These are phyloP conservation scores for Mycena kentingensis DNA, from an alignment of 768 basidiomycete genomes.

Conservation along the genomic window DNA sequence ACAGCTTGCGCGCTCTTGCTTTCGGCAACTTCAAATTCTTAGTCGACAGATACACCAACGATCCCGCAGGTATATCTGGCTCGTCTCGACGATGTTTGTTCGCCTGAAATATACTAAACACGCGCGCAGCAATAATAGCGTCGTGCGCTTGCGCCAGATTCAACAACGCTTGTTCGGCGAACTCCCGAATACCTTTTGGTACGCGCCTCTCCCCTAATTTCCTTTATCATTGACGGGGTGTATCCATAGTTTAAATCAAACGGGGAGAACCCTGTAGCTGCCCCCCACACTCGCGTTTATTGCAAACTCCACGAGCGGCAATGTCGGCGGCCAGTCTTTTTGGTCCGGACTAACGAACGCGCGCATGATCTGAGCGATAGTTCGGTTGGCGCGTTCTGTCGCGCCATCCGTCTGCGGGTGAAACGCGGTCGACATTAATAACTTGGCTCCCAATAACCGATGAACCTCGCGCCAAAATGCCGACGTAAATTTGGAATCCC, in stretches of 20 bases:
- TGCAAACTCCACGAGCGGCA: not conserved
- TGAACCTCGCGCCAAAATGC: not conserved
- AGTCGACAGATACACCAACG: conserved; percentile 38
- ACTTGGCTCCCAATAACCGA: not conserved
- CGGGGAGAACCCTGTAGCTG: conserved; percentile 36
- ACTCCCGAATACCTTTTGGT: conserved; percentile 28
- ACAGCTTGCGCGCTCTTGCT: conserved; percentile 34
- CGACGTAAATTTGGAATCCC: conserved; percentile 1
- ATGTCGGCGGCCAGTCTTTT: not conserved
- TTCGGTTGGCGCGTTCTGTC: conserved; percentile 12
- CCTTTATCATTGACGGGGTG: conserved; percentile 26
- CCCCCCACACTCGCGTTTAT: conserved; percentile 1
- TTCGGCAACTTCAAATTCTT: conserved; percentile 37
- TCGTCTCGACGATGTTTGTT: conserved; percentile 23
- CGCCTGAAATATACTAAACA: no score
- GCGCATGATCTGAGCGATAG: conserved; percentile 16
- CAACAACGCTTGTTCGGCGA: conserved; percentile 23
- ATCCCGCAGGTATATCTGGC: conserved; percentile 20
- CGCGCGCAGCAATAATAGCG: conserved; percentile 34
- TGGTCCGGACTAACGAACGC: conserved; percentile 15
- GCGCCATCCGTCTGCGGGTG: no score
- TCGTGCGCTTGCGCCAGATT: conserved; percentile 37
- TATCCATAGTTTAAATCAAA: conserved; percentile 32
- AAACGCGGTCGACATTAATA: not conserved
- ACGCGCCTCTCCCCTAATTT: not conserved